These are phyloP conservation scores for Cardamine chenopodiifolia DNA, from an alignment of 345 rosid genomes.

Conservation along the genomic window DNA sequence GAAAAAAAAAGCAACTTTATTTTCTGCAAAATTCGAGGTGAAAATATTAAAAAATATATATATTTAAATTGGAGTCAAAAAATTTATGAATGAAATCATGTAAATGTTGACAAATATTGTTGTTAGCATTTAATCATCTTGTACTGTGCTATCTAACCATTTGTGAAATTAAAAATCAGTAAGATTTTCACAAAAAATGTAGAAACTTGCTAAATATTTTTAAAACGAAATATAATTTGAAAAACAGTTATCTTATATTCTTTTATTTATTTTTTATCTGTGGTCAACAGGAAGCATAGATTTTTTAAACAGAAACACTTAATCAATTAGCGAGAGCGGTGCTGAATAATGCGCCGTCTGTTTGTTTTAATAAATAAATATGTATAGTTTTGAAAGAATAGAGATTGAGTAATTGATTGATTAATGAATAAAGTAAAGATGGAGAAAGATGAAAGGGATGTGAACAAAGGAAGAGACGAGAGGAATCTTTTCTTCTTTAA, in stretches of 20 bases:
- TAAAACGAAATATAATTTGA: too few species aligned
- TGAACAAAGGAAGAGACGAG: slow-evolving; percentile 44
- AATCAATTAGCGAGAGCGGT: slow-evolving; percentile 16
- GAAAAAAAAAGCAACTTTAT: slow-evolving; percentile 3
- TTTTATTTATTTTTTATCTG: neutral
- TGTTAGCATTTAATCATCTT: slow-evolving; percentile 34
- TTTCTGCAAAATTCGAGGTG: slow-evolving; percentile 39
- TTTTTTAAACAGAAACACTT: neutral
- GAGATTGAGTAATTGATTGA: slow-evolving; percentile 14
- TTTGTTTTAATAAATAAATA: neutral
- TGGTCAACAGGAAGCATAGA: neutral
- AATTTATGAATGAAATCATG: neutral
- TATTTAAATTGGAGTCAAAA: slow-evolving; percentile 1
- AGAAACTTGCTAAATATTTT: neutral
- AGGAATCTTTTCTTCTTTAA: slow-evolving; percentile 39
- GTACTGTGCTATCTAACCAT: neutral
- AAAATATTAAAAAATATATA: neutral
- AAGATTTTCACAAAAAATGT: neutral
- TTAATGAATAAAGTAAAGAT: neutral
- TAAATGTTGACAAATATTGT: slow-evolving; percentile 22
- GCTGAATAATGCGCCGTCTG: slow-evolving; percentile 25
- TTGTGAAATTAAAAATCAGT: neutral
- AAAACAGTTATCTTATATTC: neutral
- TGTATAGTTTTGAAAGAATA: slow-evolving; percentile 2
- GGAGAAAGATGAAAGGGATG: slow-evolving; percentile 25